Evolutionary conservation across 2,329 filamentous ascomycete species (phyloP).

Genomic region (Talaromyces sp.): DNA sequence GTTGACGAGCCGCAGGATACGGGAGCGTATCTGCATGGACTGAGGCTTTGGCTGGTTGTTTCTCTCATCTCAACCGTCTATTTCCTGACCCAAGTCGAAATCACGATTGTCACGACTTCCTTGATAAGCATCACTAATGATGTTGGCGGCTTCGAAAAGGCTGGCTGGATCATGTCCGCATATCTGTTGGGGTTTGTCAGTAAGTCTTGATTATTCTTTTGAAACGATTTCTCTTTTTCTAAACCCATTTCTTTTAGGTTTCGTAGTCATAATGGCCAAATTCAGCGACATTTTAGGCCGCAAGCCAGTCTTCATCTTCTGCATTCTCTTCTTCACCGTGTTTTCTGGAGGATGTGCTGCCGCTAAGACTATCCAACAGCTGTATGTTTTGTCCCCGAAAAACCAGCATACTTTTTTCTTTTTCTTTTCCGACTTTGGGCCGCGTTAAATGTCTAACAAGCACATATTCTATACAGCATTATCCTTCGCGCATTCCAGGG

Average conservation of each 20-base stretch:
- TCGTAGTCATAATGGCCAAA: conserved; percentile 29
- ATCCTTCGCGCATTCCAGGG: conserved; percentile 20
- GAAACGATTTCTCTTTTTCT: not conserved
- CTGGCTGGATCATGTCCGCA: conserved; percentile 32
- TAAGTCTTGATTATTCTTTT: conserved; percentile 13
- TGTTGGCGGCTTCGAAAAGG: conserved; percentile 27
- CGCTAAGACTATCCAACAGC: conserved; percentile 25
- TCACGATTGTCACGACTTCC: conserved; percentile 31
- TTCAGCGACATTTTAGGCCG: conserved; percentile 29
- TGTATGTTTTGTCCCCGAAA: conserved; percentile 15
- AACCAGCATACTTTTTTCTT: not conserved
- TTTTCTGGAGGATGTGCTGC: conserved; percentile 30
- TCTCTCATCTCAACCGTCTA: too few relatives aligned
- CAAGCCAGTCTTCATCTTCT: conserved; percentile 18
- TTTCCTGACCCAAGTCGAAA: conserved; percentile 30
- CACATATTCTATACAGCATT: conserved; percentile 18
- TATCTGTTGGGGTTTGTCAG: conserved; percentile 31
- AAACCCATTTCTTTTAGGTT: conserved; percentile 13
- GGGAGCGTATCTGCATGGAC: too few relatives aligned
- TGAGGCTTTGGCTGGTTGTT: too few relatives aligned
- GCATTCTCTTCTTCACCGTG: conserved; percentile 24
- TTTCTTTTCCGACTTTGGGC: not conserved
- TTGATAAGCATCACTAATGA: conserved; percentile 30
- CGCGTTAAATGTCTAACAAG: not conserved
- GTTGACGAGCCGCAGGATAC: too few relatives aligned